Base-by-base conservation (phyloP, 2,329 filamentous ascomycete species). In the Calonectria leucothoes region DNA sequence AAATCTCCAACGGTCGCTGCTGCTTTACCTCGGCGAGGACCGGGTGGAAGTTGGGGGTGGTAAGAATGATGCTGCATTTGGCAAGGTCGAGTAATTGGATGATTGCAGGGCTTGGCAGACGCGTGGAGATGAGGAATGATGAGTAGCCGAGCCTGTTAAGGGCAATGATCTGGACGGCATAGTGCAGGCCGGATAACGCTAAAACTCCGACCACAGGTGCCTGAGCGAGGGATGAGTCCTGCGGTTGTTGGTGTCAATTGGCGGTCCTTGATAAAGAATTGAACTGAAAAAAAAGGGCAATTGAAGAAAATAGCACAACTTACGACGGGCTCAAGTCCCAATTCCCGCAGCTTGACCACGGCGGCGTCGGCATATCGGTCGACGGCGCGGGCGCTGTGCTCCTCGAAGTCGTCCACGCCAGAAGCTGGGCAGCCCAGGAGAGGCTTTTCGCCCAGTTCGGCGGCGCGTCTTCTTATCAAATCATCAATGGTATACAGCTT, bases 311-410 rank as follows among this genome's bases (percentile, higher is more conserved):
- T 0, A 1, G 20, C 15, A 35, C 12, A 10, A 69, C 75, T 20
- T 70, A 79, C 77, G 33, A 77, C 76, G 0, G 77, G 61, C 23
- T 63, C 69, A 2, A 79, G 59, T 3, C 78, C 78, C 31, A 75
- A 0, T 8, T 66, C 64, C 5, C 74, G 72, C 0, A 79, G 64
- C 49, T 35, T 78, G 0, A 61, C 63, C 52, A 79, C 78, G 2
- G 78, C 78, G 10, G 76, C 76, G 67, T 79, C 78, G 0, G 69
- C 78, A 52, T 78, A 79, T 42, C 61, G 68, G 27, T 79, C 78
- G 17, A 80, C 39, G 1, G 71, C 74, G 0, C 72, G 57, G 20
- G 78, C 78, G 20, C 72, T 79, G 23, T 79, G 75, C 12, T 80
- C 78, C 17, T 65, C 74, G 6, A 75, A 79, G 23, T 79, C 76